These are phyloP conservation scores for Penicillium robsamsonii DNA, from an alignment of 495 filamentous ascomycete species.

Conservation along the genomic window DNA sequence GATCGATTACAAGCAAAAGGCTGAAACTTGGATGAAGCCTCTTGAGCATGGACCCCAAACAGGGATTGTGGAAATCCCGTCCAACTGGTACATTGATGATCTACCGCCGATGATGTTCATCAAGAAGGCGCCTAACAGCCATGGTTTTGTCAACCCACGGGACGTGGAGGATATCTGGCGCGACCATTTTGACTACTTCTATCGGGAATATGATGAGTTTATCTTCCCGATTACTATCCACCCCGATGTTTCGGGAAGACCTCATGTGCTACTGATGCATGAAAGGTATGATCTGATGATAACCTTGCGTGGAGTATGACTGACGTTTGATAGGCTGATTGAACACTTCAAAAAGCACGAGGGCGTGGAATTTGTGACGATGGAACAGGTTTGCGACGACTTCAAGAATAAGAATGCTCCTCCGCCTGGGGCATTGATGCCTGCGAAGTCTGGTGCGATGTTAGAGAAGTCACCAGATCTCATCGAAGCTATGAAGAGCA, in stretches of 20 bases:
- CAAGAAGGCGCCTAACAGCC: constrained; percentile 55
- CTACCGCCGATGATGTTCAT: constrained; percentile 61
- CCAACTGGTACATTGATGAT: constrained; percentile 68
- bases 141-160: constrained; percentile 57
- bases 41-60: constrained; percentile 51
- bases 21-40: constrained; percentile 66
- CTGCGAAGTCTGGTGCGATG: constrained; percentile 22
- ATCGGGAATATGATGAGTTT: constrained; percentile 65
- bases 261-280: constrained; percentile 66
- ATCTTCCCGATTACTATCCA: constrained; percentile 69
- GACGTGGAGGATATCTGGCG: constrained; percentile 57
- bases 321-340: constrained; percentile 48
- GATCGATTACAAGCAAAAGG: constrained; percentile 57
- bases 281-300: constrained; percentile 33
- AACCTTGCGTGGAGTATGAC: background rate
- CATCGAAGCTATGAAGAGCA: background rate
- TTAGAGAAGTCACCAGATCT: constrained; percentile 14
- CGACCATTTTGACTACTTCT: constrained; percentile 68
- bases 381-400: constrained; percentile 63
- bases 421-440: constrained; percentile 29
- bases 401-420: constrained; percentile 48
- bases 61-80: constrained; percentile 62
- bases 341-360: constrained; percentile 71
- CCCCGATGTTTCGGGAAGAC: constrained; percentile 63
- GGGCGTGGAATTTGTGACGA: constrained; percentile 69